A percentile compares a stretch with the other conserved stretches of the same genome.
Evolutionary conservation across 208 protist species (phyloP).

Genomic region (Leptomonas pyrrhocoris): DNA sequence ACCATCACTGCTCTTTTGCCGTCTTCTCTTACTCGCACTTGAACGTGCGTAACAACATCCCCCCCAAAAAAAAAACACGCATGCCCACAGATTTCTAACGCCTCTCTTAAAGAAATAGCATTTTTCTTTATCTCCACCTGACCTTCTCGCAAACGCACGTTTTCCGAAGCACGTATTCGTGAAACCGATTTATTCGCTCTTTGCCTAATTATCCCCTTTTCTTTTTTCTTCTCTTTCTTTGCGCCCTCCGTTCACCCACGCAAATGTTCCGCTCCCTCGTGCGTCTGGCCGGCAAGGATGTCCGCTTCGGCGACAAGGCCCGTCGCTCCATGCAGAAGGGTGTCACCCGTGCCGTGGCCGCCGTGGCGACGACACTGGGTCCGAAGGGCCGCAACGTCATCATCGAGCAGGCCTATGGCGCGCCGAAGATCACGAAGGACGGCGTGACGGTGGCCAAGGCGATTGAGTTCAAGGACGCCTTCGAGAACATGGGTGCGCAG

Average conservation of each 20-base stretch:
- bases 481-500: constrained; percentile 99
- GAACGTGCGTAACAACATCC: neutral
- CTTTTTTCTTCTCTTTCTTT: neutral
- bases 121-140: constrained; percentile 5
- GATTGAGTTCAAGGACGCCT: constrained; percentile 98
- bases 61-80: neutral
- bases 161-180: neutral
- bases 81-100: constrained; percentile 4
- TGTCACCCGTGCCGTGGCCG: constrained; percentile 96
- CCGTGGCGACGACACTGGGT: constrained; percentile 98
- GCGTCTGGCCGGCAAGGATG: constrained; percentile 90
- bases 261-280: constrained; percentile 60
- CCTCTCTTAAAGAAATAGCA: constrained; percentile 17
- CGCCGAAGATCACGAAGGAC: constrained; percentile 99
- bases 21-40: no score
- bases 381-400: constrained; percentile 99
- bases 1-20: no score
- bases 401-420: constrained; percentile 97
- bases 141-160: constrained; percentile 5
- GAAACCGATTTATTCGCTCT: constrained; percentile 5
- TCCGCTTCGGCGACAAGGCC: constrained; percentile 94
- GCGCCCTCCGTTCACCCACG: neutral
- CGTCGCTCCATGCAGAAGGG: constrained; percentile 95
- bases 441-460: constrained; percentile 99
- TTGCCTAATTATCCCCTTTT: constrained; percentile 15